Evolutionary conservation across 345 rosid genomes (phyloP).

Genomic region (Arabidopsis arenosa): DNA sequence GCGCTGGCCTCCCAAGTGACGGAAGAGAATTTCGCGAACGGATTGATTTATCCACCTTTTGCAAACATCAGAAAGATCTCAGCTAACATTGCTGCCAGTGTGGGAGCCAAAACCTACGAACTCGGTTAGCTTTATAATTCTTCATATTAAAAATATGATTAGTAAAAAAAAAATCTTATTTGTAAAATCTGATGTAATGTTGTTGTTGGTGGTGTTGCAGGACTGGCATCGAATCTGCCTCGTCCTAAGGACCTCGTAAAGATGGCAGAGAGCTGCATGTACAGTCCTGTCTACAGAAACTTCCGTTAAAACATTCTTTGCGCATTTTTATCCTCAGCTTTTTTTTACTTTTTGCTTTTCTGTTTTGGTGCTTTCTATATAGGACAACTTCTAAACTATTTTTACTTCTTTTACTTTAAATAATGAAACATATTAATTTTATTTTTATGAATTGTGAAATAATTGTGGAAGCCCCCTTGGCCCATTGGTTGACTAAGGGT

Average conservation of each 20-base stretch:
- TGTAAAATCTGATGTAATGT: slow-evolving; percentile 7
- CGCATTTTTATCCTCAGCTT: slow-evolving; percentile 4
- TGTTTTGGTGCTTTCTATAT: slow-evolving; percentile 16
- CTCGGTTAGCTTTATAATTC: slow-evolving; percentile 64
- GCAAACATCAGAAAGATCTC: slow-evolving; percentile 88
- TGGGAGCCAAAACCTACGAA: slow-evolving; percentile 88
- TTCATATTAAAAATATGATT: not conserved
- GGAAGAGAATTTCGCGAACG: slow-evolving; percentile 65
- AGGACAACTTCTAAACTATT: slow-evolving; percentile 17
- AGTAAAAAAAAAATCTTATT: not conserved
- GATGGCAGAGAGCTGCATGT: slow-evolving; percentile 97
- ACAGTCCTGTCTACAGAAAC: slow-evolving; percentile 80
- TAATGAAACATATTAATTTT: not conserved
- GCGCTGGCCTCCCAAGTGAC: slow-evolving; percentile 84
- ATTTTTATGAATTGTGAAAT: not conserved
- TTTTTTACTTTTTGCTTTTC: slow-evolving; percentile 14
- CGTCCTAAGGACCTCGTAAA: slow-evolving; percentile 80
- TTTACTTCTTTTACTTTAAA: not conserved
- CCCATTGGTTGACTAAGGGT: too few species aligned
- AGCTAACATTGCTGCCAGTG: slow-evolving; percentile 84
- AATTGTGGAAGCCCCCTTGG: too few species aligned
- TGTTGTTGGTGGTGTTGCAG: slow-evolving; percentile 40
- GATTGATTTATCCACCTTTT: slow-evolving; percentile 89
- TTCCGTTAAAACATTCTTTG: slow-evolving; percentile 60
- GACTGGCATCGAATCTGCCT: slow-evolving; percentile 90